Evolutionary conservation across 2,329 filamentous ascomycete genomes (phyloP).

Genomic region (Daldinia sp.): DNA sequence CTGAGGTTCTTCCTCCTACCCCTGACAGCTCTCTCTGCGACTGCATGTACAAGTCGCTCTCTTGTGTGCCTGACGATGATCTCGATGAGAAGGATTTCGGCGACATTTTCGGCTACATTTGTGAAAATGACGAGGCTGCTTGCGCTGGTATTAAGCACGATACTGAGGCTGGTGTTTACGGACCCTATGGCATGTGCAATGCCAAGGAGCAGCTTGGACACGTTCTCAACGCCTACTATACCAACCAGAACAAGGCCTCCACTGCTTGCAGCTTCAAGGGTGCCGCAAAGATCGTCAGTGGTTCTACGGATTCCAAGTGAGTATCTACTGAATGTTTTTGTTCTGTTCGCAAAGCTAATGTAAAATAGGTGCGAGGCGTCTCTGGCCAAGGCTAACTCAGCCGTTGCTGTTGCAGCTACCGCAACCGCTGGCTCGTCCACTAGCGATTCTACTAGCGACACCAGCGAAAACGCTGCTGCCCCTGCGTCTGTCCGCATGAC

Average conservation of each 20-base stretch:
- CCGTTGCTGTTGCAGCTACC: slow-evolving; percentile 51
- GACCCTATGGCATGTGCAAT: slow-evolving; percentile 74
- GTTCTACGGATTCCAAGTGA: slow-evolving; percentile 44
- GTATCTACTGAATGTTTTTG: slow-evolving; percentile 11
- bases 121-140: slow-evolving; percentile 59
- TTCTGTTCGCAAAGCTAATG: slow-evolving; percentile 14
- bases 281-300: slow-evolving; percentile 58
- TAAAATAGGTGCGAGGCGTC: slow-evolving; percentile 60
- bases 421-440: slow-evolving; percentile 43
- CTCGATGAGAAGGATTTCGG: slow-evolving; percentile 67
- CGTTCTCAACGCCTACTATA: slow-evolving; percentile 70
- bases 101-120: slow-evolving; percentile 56
- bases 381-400: slow-evolving; percentile 59
- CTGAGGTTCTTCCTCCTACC: slow-evolving; percentile 75
- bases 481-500: slow-evolving; percentile 55
- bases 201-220: slow-evolving; percentile 70
- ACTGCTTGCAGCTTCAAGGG: slow-evolving; percentile 71
- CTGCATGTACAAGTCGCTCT: slow-evolving; percentile 77
- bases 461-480: slow-evolving; percentile 52
- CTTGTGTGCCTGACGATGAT: slow-evolving; percentile 68
- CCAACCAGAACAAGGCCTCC: slow-evolving; percentile 59
- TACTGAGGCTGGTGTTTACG: slow-evolving; percentile 67
- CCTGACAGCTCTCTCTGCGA: slow-evolving; percentile 76
- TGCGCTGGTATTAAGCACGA: slow-evolving; percentile 70
- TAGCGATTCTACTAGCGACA: slow-evolving; percentile 38